Evolutionary conservation across 1,284 basidiomycete species (phyloP).

Genomic region (Puccinia horiana): DNA sequence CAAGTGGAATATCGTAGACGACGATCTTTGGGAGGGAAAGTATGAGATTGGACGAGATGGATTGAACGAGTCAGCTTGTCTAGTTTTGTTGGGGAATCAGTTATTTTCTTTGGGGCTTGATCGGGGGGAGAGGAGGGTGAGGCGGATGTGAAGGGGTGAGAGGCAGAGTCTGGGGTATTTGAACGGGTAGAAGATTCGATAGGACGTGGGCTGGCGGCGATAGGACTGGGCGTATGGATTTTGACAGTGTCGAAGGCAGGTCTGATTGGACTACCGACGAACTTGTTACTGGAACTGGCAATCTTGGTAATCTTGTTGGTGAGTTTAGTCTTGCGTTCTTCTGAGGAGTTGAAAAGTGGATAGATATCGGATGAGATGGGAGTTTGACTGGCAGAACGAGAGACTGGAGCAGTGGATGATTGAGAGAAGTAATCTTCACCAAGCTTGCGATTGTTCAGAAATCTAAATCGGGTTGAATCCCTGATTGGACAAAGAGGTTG

Average conservation of each 20-base stretch:
- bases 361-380: background rate
- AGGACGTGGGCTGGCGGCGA: background rate
- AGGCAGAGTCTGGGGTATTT: background rate
- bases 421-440: background rate
- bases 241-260: constrained; percentile 28
- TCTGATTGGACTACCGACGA: constrained; percentile 42
- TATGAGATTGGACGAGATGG: constrained; percentile 24
- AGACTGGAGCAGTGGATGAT: background rate
- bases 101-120: background rate
- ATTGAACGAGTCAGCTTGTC: background rate
- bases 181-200: background rate
- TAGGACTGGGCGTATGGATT: background rate
- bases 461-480: constrained; percentile 26
- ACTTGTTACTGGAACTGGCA: constrained; percentile 52
- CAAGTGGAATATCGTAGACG: constrained; percentile 25
- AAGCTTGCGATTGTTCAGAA: background rate
- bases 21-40: constrained; percentile 29
- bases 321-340: constrained; percentile 26
- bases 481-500: background rate
- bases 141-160: background rate
- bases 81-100: background rate
- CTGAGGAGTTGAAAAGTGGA: background rate
- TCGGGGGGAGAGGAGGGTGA: background rate
- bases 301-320: constrained; percentile 51
- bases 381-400: background rate